Evolutionary conservation across 345 rosid species (phyloP), one percentile per base, ranked within the genome.

Genomic region (Rhizophora mangle): DNA sequence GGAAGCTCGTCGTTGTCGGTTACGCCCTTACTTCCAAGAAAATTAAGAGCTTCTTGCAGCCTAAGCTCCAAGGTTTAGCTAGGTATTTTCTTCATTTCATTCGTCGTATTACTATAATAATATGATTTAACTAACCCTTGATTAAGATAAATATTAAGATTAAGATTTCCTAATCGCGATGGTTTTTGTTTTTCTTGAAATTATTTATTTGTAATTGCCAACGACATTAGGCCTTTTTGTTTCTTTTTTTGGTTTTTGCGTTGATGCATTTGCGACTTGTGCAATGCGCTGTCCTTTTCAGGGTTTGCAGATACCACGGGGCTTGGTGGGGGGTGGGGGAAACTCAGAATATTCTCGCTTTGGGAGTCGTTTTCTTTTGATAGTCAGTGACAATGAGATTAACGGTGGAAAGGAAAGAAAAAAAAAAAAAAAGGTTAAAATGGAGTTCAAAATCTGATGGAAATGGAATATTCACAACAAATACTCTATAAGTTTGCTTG

Each of bases 21-120:
- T 89, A 89, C 63, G 96, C 96, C 5, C 96, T 89, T 58, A 89
- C 96, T 51, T 87, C 96, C 43, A 89, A 89, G 84, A 89, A 89
- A 71, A 79, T 74, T 57, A 85, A 87, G 87, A 89, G 96, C 83
- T 89, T 89, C 59, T 79, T 89, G 79, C 86, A 89, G 79, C 96
- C 96, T 1, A 87, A 89, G 68, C 81, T 89, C 49, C 82, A 87
- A 73, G 82, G 92, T 55, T 76, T 89, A 68, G 96, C 96, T 72
- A 83, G 96, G 96, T 89, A 81, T 9, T 56, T 58, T 21, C 13
- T 56, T 29, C 11, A 22, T 22, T 58, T 10, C 24, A 3, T n/a
- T 39, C 20, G 0, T 3, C 16, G 37, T 5, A 43, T 34, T 34
- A 0, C 8, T 34, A 8, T 34, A 39, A 39, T 39, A 39, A 39